Percentiles rank a stretch among this genome's conserved stretches.
Evolutionary conservation across 441 rosid genomes (phyloP).

Genomic region (Kokia cookei): DNA sequence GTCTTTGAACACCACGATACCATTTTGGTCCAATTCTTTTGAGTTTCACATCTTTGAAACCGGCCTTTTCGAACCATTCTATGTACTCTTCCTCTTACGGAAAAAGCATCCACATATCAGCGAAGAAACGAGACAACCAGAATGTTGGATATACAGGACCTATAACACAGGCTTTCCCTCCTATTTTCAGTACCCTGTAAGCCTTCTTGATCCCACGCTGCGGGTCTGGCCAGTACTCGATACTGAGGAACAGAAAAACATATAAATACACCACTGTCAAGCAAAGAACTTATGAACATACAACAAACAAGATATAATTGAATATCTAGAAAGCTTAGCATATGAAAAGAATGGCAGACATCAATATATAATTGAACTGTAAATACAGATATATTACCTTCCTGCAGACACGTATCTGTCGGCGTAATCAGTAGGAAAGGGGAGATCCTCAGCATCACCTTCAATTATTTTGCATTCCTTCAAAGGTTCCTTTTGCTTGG

Average conservation of each 20-base stretch:
- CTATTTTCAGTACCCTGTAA: slow-evolving; percentile 87
- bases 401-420: slow-evolving; percentile 95
- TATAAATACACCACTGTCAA: neutral
- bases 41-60: slow-evolving; percentile 82
- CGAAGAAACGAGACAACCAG: slow-evolving; percentile 94
- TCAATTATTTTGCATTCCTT: slow-evolving; percentile 84
- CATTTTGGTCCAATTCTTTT: slow-evolving; percentile 97
- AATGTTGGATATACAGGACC: slow-evolving; percentile 96
- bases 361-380: neutral
- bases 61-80: slow-evolving; percentile 87
- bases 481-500: slow-evolving; percentile 82
- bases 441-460: slow-evolving; percentile 95
- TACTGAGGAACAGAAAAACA: slow-evolving; percentile 36
- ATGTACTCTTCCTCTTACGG: slow-evolving; percentile 98
- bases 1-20: slow-evolving; percentile 95
- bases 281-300: too few species aligned
- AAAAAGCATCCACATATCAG: slow-evolving; percentile 97
- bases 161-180: slow-evolving; percentile 88
- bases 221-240: slow-evolving; percentile 99
- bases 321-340: too few species aligned
- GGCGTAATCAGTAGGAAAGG: slow-evolving; percentile 78
- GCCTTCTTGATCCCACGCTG: slow-evolving; percentile 92
- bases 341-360: too few species aligned
- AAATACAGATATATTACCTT: slow-evolving; percentile 32
- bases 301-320: too few species aligned